phyloP scores from a whole-genome alignment of 805 yeast species.

The Pichia pseudocactophila region DNA sequence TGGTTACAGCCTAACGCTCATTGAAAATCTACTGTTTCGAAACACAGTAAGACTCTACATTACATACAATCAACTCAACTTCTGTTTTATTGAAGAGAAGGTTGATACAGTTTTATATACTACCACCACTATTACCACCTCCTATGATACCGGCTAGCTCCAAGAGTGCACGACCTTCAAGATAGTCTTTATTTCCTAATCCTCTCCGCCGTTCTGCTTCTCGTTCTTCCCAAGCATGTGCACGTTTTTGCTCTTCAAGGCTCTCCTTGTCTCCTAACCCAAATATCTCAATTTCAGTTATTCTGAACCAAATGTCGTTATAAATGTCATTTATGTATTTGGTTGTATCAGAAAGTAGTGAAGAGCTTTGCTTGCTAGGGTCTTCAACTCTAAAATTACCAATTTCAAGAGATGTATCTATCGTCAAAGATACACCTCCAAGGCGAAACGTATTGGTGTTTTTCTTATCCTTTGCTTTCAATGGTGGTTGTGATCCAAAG shows the following conservation, averaged over 20 bases:
- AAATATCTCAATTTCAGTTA: conserved; percentile 81
- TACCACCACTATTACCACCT: conserved; percentile 38
- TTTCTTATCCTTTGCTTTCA: conserved; percentile 36
- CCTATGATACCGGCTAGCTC: conserved; percentile 73
- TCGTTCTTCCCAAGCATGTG: conserved; percentile 87
- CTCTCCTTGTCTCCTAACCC: conserved; percentile 82
- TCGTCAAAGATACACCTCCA: conserved; percentile 68
- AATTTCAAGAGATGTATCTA: conserved; percentile 73
- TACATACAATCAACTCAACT: too few species aligned
- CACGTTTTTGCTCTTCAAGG: conserved; percentile 61
- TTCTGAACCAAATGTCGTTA: conserved; percentile 61
- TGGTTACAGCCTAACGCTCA: too few species aligned
- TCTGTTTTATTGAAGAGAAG: too few species aligned
- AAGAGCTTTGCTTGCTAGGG: conserved; percentile 41
- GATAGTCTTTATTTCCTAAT: conserved; percentile 54
- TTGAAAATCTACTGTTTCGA: too few species aligned
- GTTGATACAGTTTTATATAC: too few species aligned
- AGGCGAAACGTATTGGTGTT: conserved; percentile 31
- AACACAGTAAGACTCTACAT: too few species aligned
- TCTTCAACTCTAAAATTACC: conserved; percentile 68
- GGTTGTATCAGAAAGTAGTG: conserved; percentile 16
- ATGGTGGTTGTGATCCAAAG: conserved; percentile 63
- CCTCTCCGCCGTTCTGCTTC: conserved; percentile 75
- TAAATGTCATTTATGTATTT: conserved; percentile 24
- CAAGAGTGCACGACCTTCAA: conserved; percentile 77